Evolutionary conservation across 805 yeast species (phyloP).

Genomic region (Metschnikowia reukaufii): DNA sequence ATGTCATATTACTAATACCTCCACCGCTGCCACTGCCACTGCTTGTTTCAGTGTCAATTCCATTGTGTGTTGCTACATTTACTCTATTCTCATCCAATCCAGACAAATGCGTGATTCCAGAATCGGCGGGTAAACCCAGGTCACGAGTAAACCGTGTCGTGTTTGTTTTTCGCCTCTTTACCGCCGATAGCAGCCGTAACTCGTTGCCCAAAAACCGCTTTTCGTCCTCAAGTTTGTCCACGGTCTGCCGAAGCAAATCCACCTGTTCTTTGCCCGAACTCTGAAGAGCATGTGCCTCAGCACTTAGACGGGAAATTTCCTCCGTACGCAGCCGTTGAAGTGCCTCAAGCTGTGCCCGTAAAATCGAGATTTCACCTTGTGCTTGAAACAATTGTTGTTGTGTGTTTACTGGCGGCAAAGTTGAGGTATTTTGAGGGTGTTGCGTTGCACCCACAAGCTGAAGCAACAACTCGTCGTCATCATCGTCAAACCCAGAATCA

Average conservation of each 20-base stretch:
- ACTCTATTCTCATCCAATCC: neutral
- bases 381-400: slow-evolving; percentile 46
- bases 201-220: slow-evolving; percentile 43
- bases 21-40: too few species aligned
- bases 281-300: slow-evolving; percentile 20
- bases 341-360: slow-evolving; percentile 61
- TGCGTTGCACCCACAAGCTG: slow-evolving; percentile 48
- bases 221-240: slow-evolving; percentile 43
- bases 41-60: too few species aligned
- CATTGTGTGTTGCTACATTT: too few species aligned
- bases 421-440: slow-evolving; percentile 7
- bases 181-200: slow-evolving; percentile 27
- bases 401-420: slow-evolving; percentile 6
- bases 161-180: slow-evolving; percentile 20
- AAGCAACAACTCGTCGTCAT: slow-evolving; percentile 47
- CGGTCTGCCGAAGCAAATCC: slow-evolving; percentile 28
- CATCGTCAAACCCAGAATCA: slow-evolving; percentile 34
- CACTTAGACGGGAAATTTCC: slow-evolving; percentile 32
- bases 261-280: slow-evolving; percentile 32
- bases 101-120: too few species aligned
- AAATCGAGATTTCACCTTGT: slow-evolving; percentile 78
- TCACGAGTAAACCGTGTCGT: too few species aligned
- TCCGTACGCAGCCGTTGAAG: slow-evolving; percentile 40
- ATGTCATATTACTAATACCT: too few species aligned
- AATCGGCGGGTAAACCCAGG: too few species aligned